phyloP scores from a whole-genome alignment of 148 eudicot species.

The Rhododendron griersonianum region DNA sequence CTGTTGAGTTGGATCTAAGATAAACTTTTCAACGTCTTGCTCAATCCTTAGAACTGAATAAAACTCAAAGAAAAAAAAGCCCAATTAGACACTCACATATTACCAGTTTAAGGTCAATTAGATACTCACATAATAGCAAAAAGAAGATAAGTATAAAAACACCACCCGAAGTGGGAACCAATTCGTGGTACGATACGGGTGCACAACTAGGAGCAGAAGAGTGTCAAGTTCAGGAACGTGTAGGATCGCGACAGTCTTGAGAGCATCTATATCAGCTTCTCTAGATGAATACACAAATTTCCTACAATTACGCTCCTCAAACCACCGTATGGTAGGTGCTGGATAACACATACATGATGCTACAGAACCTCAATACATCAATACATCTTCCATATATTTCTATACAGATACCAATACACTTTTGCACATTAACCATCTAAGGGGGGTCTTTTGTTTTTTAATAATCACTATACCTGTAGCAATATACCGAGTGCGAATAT shows the following conservation, averaged over 20 bases:
- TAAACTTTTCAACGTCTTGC: slow-evolving; percentile 86
- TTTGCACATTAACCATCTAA: not conserved
- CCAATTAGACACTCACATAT: not conserved
- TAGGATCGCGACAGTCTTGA: not conserved
- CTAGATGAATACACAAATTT: not conserved
- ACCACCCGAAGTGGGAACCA: not conserved
- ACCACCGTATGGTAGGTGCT: not conserved
- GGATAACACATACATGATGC: not conserved
- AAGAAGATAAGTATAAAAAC: not conserved
- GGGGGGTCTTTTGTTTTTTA: not conserved
- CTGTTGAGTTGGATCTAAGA: slow-evolving; percentile 68
- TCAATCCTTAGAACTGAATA: slow-evolving; percentile 66
- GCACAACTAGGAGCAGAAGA: not conserved
- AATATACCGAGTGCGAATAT: not conserved
- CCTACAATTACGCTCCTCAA: not conserved
- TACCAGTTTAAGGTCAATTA: not conserved
- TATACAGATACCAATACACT: not conserved
- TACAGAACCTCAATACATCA: not conserved
- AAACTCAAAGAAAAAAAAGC: not conserved
- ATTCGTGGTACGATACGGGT: not conserved
- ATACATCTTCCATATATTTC: not conserved
- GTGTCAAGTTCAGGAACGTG: not conserved
- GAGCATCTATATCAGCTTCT: not conserved
- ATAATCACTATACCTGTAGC: not conserved
- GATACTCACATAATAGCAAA: not conserved